Evolutionary conservation across 148 eudicot genomes (phyloP).

Genomic region (Rhododendron henanense): DNA sequence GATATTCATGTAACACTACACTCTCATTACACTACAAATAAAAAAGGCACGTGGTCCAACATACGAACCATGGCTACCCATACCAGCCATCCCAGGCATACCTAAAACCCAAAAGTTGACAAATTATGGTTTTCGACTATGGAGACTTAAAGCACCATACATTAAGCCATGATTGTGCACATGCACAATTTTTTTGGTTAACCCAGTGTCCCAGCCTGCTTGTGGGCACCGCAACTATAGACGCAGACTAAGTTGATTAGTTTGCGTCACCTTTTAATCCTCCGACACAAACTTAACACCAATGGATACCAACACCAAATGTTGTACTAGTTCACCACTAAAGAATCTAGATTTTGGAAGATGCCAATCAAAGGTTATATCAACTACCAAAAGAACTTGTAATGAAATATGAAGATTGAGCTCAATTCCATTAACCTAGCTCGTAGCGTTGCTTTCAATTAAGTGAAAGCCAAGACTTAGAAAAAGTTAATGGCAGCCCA

Average conservation of each 20-base stretch:
- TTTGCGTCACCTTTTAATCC: neutral
- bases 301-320: neutral
- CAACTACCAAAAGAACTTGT: neutral
- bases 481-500: neutral
- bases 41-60: neutral
- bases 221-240: neutral
- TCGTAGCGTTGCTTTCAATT: neutral
- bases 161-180: neutral
- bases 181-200: neutral
- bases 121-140: neutral
- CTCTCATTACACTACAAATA: neutral
- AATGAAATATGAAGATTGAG: neutral
- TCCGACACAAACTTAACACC: neutral
- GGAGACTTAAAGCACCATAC: neutral
- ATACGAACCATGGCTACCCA: neutral
- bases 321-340: neutral
- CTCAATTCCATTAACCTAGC: neutral
- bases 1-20: neutral
- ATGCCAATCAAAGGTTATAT: neutral
- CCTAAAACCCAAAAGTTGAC: neutral
- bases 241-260: neutral
- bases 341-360: neutral
- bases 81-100: neutral
- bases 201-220: too few relatives aligned
- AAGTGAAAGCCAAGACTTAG: neutral